Evolutionary conservation across 352 stramenopile genomes (phyloP).

Genomic region (Aphanomyces astaci): DNA sequence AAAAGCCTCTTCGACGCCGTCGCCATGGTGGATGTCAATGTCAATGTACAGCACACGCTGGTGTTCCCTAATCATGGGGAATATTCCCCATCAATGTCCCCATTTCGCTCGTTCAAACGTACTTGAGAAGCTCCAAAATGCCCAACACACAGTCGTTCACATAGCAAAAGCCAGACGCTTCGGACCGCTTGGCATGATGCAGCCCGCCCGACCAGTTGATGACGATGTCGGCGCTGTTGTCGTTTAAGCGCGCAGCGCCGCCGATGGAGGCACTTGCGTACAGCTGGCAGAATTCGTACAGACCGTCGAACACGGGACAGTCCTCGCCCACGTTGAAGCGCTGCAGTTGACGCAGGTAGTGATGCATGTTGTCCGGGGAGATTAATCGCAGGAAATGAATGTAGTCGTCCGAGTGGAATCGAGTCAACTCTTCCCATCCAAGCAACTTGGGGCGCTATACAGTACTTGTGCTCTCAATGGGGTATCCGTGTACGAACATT

Average conservation of each 20-base stretch:
- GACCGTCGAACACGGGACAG: constrained; percentile 98
- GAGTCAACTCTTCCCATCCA: constrained; percentile 95
- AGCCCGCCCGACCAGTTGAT: constrained; percentile 99
- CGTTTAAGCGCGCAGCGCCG: constrained; percentile 94
- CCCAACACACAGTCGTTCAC: constrained; percentile 99
- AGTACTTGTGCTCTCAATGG: no score
- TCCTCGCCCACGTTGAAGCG: constrained; percentile 99
- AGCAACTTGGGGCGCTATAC: constrained; percentile 88
- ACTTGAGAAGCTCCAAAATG: constrained; percentile 98
- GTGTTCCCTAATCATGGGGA: constrained; percentile 53
- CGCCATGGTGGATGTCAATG: constrained; percentile 99
- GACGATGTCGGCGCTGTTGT: constrained; percentile 93
- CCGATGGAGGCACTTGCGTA: constrained; percentile 96
- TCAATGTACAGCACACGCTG: constrained; percentile 98
- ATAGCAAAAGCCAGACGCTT: constrained; percentile 99
- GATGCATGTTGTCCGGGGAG: constrained; percentile 97
- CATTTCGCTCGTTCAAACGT: no score
- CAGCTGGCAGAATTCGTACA: constrained; percentile 99
- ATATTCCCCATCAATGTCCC: no score
- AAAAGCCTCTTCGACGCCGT: constrained; percentile 99
- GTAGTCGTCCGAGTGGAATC: constrained; percentile 99
- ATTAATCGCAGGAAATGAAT: constrained; percentile 98
- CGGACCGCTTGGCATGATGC: constrained; percentile 98
- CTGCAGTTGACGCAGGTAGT: constrained; percentile 91
- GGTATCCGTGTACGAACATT: background rate